These are phyloP conservation scores for Panaeolus cyanescens DNA, from an alignment of 768 basidiomycete genomes.

Conservation along the genomic window DNA sequence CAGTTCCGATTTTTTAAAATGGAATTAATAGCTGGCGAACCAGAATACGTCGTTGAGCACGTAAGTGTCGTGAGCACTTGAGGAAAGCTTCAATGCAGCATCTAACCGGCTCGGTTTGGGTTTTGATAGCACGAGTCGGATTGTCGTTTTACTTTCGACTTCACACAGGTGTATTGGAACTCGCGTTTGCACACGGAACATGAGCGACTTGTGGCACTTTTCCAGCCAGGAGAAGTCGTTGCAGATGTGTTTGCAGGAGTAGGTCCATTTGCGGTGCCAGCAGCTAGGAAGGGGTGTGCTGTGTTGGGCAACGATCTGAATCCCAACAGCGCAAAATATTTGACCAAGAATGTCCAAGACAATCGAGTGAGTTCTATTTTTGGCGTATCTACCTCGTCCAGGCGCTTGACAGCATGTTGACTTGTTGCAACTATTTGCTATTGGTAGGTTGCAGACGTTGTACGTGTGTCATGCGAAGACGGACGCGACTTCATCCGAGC, in stretches of 20 bases:
- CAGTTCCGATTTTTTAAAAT: constrained; percentile 94
- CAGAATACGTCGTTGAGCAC: constrained; percentile 83
- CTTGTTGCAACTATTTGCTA: neutral
- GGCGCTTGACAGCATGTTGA: constrained; percentile 3
- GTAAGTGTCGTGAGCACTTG: constrained; percentile 42
- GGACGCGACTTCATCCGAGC: constrained; percentile 82
- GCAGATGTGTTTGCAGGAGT: constrained; percentile 98
- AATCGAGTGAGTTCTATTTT: constrained; percentile 66
- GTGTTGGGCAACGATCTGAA: constrained; percentile 95
- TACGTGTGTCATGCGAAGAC: constrained; percentile 79
- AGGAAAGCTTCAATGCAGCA: neutral
- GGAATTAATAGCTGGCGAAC: constrained; percentile 93
- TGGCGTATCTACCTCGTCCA: constrained; percentile 1
- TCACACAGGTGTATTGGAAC: constrained; percentile 97
- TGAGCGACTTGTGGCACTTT: constrained; percentile 74
- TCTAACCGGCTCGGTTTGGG: constrained; percentile 3
- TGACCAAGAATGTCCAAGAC: constrained; percentile 66
- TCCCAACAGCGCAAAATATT: constrained; percentile 80
- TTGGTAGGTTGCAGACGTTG: constrained; percentile 65
- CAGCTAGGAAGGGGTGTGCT: constrained; percentile 87
- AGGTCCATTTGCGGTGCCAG: constrained; percentile 93
- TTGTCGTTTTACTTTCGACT: constrained; percentile 92
- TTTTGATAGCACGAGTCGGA: constrained; percentile 71
- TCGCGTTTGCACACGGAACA: constrained; percentile 93
- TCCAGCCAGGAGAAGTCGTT: constrained; percentile 75